Conservation (phyloP, 352 stramenopile genomes). For the Globisporangium rhizosaccharum region DNA sequence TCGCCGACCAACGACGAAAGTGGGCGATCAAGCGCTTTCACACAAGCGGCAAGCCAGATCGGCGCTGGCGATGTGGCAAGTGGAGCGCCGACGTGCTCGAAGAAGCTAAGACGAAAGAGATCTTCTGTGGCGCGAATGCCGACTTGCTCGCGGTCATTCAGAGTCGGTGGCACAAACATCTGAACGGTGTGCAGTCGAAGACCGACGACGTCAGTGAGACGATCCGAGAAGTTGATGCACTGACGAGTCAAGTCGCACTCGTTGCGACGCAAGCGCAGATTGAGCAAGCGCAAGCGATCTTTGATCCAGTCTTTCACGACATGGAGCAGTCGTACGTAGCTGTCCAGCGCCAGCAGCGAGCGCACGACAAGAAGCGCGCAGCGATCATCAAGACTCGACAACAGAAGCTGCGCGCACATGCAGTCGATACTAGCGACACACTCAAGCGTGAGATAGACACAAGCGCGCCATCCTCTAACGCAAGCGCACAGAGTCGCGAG, state of each 20-base stretch:
- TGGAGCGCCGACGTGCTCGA: slow-evolving; percentile 47
- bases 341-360: slow-evolving; percentile 31
- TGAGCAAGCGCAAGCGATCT: slow-evolving; percentile 54
- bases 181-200: slow-evolving; percentile 9
- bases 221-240: slow-evolving; percentile 23
- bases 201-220: slow-evolving; percentile 20
- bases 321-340: slow-evolving; percentile 39
- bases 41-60: slow-evolving; percentile 54
- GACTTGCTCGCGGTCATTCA: slow-evolving; percentile 49
- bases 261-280: slow-evolving; percentile 42
- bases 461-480: not conserved
- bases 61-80: slow-evolving; percentile 39
- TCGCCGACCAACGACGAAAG: slow-evolving; percentile 45
- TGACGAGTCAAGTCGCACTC: slow-evolving; percentile 44
- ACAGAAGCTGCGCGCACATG: not conserved
- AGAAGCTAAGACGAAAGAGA: slow-evolving; percentile 37
- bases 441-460: slow-evolving; percentile 1
- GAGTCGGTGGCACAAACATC: slow-evolving; percentile 39
- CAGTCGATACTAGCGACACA: not conserved
- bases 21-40: slow-evolving; percentile 49
- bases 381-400: not conserved
- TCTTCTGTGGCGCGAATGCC: slow-evolving; percentile 44
- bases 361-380: slow-evolving; percentile 13
- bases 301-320: slow-evolving; percentile 55
- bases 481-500: slow-evolving; percentile 9